phyloP scores from a whole-genome alignment of 345 rosid species.

The Aethionema arabicum region DNA sequence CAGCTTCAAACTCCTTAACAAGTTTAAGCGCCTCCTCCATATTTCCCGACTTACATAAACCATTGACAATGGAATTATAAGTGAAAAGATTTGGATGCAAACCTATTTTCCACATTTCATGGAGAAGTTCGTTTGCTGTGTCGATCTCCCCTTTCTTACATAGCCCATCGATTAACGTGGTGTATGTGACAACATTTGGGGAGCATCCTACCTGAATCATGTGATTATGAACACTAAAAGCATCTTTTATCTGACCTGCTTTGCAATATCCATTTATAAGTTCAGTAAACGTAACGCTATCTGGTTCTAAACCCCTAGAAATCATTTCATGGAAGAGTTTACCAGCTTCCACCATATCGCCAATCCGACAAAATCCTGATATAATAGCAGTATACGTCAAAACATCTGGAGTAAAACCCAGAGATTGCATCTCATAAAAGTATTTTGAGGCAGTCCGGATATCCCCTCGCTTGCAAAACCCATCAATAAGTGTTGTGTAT shows the following conservation, averaged over 20 bases:
- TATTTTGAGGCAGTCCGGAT: constrained; percentile 50
- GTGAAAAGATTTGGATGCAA: constrained; percentile 73
- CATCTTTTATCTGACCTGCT: constrained; percentile 64
- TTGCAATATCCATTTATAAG: constrained; percentile 89
- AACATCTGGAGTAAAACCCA: constrained; percentile 55
- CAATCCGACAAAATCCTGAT: constrained; percentile 62
- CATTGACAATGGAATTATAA: constrained; percentile 73
- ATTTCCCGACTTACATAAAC: constrained; percentile 78
- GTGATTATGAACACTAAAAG: constrained; percentile 74
- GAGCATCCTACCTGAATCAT: constrained; percentile 66
- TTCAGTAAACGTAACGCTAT: constrained; percentile 70
- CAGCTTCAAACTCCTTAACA: constrained; percentile 69
- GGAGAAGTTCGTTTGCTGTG: constrained; percentile 87
- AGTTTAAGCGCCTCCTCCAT: constrained; percentile 63
- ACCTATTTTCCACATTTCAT: constrained; percentile 73
- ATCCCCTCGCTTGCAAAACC: constrained; percentile 67
- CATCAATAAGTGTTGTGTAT: constrained; percentile 79
- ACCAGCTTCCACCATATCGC: constrained; percentile 67
- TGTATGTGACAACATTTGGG: constrained; percentile 84
- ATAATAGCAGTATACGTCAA: constrained; percentile 74
- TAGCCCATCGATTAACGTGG: constrained; percentile 80
- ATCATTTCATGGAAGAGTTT: constrained; percentile 63
- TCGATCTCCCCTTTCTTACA: constrained; percentile 79
- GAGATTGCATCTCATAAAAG: constrained; percentile 59
- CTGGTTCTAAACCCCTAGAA: constrained; percentile 59